These are phyloP conservation scores for Amphibolis antarctica DNA, from an alignment of 106 monocot genomes.

Conservation along the genomic window DNA sequence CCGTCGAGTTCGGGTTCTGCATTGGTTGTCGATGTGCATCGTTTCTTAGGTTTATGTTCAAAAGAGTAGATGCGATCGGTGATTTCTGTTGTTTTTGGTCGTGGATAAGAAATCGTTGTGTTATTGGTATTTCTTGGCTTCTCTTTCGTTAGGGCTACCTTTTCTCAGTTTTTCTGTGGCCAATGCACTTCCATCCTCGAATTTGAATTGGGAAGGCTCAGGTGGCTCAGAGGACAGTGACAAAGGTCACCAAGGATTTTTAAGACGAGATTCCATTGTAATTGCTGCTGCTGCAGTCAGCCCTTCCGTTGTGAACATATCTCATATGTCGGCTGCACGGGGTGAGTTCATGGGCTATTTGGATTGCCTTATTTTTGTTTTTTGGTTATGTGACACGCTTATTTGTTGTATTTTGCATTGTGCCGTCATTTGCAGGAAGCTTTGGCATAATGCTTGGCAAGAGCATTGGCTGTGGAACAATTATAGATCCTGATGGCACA, in stretches of 20 bases:
- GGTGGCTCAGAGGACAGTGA: background rate
- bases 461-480: constrained; percentile 84
- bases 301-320: constrained; percentile 82
- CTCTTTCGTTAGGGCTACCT: constrained; percentile 1
- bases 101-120: no score
- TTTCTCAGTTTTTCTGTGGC: background rate
- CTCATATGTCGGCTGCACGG: constrained; percentile 12
- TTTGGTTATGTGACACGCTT: background rate
- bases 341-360: constrained; percentile 20
- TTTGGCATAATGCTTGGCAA: constrained; percentile 40
- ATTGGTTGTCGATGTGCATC: no score
- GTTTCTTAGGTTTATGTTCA: no score
- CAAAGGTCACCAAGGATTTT: constrained; percentile 33
- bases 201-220: no score
- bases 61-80: background rate
- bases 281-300: constrained; percentile 56
- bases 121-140: background rate
- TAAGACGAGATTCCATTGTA: constrained; percentile 52
- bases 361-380: background rate
- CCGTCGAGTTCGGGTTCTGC: no score
- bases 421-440: constrained; percentile 20
- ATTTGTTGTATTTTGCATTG: background rate
- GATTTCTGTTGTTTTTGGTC: background rate
- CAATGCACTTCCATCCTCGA: background rate
- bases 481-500: constrained; percentile 88